A percentile compares a stretch with the other conserved stretches of the same genome.
phyloP scores from a whole-genome alignment of 2,329 filamentous ascomycete genomes.

The Diaporthe sp. region DNA sequence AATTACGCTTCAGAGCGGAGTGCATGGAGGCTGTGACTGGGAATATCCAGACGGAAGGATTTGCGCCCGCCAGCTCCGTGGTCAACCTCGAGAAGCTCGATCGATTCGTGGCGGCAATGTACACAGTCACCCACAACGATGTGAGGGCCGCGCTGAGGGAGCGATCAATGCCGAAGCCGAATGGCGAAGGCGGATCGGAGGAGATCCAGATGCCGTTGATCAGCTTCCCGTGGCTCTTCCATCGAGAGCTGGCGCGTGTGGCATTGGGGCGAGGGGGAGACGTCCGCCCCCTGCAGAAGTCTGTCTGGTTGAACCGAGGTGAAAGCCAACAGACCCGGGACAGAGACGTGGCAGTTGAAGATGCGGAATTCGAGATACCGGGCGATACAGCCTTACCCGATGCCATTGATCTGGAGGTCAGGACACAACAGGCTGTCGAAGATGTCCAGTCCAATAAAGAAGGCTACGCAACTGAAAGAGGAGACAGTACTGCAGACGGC shows the following conservation, averaged over 20 bases:
- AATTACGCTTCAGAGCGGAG: constrained; percentile 75
- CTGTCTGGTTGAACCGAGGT: not conserved
- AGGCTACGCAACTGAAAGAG: not conserved
- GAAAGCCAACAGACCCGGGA: not conserved
- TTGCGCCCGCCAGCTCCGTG: constrained; percentile 49
- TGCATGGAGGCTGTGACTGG: constrained; percentile 73
- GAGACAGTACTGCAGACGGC: constrained; percentile 39
- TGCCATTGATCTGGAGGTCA: not conserved
- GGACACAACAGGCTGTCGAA: constrained; percentile 17
- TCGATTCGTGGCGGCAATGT: constrained; percentile 88
- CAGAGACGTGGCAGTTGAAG: not conserved
- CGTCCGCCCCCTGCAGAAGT: constrained; percentile 12
- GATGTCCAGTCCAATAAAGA: constrained; percentile 5
- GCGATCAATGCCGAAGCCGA: constrained; percentile 38
- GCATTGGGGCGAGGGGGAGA: constrained; percentile 59
- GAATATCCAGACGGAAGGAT: constrained; percentile 55
- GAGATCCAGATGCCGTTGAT: constrained; percentile 80
- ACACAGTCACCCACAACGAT: constrained; percentile 83
- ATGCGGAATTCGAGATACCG: not conserved
- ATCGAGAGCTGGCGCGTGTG: constrained; percentile 78
- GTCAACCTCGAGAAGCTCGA: constrained; percentile 70
- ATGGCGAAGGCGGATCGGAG: constrained; percentile 50
- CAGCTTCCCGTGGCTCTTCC: constrained; percentile 94
- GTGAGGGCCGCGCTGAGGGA: constrained; percentile 71
- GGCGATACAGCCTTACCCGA: not conserved